These are phyloP conservation scores for Aspergillus ruber DNA, from an alignment of 2,329 filamentous ascomycete genomes.

Conservation along the genomic window DNA sequence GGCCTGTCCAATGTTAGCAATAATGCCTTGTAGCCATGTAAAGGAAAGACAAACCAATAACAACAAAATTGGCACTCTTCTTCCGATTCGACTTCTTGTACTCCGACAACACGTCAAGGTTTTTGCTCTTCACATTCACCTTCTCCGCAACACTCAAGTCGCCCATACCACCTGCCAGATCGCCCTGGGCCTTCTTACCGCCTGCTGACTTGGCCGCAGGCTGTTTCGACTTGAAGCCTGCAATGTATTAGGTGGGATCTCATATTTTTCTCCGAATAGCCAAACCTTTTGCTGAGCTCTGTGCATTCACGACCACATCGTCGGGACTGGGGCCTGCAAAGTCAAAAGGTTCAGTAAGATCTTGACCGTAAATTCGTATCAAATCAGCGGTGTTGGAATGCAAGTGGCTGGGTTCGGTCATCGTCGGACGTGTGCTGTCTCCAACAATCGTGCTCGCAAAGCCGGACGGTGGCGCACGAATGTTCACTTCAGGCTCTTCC, in stretches of 20 bases:
- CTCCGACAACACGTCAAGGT: slow-evolving; percentile 76
- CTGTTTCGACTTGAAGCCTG: slow-evolving; percentile 42
- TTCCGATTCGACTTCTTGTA: slow-evolving; percentile 70
- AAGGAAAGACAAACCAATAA: slow-evolving; percentile 61
- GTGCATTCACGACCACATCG: slow-evolving; percentile 78
- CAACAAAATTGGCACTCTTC: slow-evolving; percentile 80
- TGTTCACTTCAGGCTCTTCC: slow-evolving; percentile 13
- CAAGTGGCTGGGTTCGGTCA: slow-evolving; percentile 29
- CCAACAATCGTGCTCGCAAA: slow-evolving; percentile 45
- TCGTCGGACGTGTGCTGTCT: slow-evolving; percentile 14
- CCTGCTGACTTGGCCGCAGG: slow-evolving; percentile 32
- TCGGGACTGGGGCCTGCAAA: slow-evolving; percentile 88
- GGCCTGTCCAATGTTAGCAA: slow-evolving; percentile 51
- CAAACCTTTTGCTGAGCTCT: slow-evolving; percentile 72
- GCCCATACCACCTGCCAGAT: slow-evolving; percentile 44
- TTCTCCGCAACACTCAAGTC: slow-evolving; percentile 45
- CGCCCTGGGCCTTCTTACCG: slow-evolving; percentile 37
- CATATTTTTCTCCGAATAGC: slow-evolving; percentile 34
- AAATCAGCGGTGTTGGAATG: slow-evolving; percentile 27
- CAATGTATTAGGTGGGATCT: slow-evolving; percentile 33
- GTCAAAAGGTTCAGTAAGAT: slow-evolving; percentile 43
- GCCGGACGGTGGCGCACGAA: slow-evolving; percentile 44
- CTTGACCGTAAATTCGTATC: slow-evolving; percentile 32
- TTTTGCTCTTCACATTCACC: slow-evolving; percentile 60
- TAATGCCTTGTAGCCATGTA: slow-evolving; percentile 7